Conservation (phyloP, 257 asterid genomes). For the Perilla frutescens region DNA sequence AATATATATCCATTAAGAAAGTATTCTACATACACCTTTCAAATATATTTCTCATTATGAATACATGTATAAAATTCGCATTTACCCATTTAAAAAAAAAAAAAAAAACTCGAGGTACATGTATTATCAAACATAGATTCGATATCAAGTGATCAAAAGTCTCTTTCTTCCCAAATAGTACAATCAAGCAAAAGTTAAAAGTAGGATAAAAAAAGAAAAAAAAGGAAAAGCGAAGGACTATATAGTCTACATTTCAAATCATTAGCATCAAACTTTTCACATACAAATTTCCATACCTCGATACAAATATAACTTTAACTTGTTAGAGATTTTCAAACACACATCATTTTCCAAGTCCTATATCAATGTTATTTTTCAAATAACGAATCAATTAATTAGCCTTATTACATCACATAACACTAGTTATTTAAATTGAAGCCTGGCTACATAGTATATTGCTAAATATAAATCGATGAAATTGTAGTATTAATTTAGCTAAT, state of each 20-base stretch:
- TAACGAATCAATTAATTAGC: neutral
- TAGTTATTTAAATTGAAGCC: no score
- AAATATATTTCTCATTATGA: no score
- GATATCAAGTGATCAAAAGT: neutral
- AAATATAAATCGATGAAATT: no score
- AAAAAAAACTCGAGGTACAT: neutral
- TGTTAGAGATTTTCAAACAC: slow-evolving; percentile 35
- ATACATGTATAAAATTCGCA: no score
- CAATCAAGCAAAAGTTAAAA: neutral
- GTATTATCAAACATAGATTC: neutral
- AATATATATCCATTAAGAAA: no score
- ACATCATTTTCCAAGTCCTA: slow-evolving; percentile 15
- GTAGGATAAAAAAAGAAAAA: slow-evolving; percentile 16
- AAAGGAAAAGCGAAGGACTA: neutral
- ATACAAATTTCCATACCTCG: slow-evolving; percentile 18
- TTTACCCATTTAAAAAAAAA: neutral
- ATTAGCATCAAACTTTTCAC: slow-evolving; percentile 41
- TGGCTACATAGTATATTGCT: no score
- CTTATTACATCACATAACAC: no score
- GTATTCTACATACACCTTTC: no score
- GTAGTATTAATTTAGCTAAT: no score
- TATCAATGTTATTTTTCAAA: neutral
- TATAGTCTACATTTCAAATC: slow-evolving; percentile 43
- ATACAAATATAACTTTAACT: slow-evolving; percentile 18
- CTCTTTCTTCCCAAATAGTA: neutral